These are phyloP conservation scores for Clohesyomyces aquaticus DNA, from an alignment of 495 filamentous ascomycete species.

Conservation along the genomic window DNA sequence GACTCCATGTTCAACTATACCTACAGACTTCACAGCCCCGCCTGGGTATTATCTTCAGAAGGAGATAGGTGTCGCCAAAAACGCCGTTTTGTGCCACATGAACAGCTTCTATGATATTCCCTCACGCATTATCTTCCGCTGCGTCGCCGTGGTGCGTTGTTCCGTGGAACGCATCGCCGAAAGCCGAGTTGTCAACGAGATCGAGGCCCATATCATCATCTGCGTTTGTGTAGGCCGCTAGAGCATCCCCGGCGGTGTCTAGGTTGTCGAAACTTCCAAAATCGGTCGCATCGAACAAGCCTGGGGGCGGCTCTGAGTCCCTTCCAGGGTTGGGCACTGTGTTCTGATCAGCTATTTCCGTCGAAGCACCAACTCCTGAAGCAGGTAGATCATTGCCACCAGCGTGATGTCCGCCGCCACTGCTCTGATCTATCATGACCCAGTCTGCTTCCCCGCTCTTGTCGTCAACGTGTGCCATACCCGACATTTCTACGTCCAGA, in stretches of 20 bases:
- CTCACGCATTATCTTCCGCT: constrained; percentile 19
- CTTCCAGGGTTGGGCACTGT: constrained; percentile 24
- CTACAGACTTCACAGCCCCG: no score
- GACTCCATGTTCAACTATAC: no score
- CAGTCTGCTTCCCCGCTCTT: constrained; percentile 55
- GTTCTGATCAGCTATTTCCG: constrained; percentile 9
- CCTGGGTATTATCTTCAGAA: no score
- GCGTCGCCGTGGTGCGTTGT: constrained; percentile 51
- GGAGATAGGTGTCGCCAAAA: no score
- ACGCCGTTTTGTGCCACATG: no score
- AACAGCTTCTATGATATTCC: neutral
- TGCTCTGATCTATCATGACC: constrained; percentile 58
- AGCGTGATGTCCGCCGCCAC: constrained; percentile 27
- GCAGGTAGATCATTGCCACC: constrained; percentile 1
- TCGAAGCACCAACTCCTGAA: constrained; percentile 3
- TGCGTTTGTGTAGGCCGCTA: constrained; percentile 55
- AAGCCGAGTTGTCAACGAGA: constrained; percentile 60
- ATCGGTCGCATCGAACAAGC: constrained; percentile 44
- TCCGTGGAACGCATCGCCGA: constrained; percentile 66
- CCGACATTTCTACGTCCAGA: constrained; percentile 43
- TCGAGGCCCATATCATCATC: constrained; percentile 57
- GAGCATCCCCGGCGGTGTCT: constrained; percentile 63
- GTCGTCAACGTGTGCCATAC: constrained; percentile 35
- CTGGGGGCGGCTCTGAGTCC: constrained; percentile 42
- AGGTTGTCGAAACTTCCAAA: constrained; percentile 62